A percentile compares a stretch with the other conserved stretches of the same genome.
Conservation (phyloP, 2,329 filamentous ascomycete genomes). For the Chrysoporthe austroafricana region DNA sequence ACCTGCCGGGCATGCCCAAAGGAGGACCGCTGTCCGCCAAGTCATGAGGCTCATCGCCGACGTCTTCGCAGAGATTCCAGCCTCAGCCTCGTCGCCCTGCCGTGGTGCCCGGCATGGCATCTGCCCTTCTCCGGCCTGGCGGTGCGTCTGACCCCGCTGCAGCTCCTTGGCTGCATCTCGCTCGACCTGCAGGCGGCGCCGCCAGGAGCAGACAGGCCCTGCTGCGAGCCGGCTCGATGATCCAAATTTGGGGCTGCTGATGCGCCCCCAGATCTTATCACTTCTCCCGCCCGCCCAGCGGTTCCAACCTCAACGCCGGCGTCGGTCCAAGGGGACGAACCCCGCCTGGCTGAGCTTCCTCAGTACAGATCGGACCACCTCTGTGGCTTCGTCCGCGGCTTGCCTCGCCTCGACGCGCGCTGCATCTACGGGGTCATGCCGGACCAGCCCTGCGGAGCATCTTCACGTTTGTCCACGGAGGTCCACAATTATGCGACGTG, state of each 20-base stretch:
- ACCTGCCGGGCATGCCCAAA: not conserved
- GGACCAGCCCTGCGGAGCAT: not conserved
- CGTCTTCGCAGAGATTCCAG: not conserved
- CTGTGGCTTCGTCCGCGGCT: not conserved
- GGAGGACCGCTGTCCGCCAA: not conserved
- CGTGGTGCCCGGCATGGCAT: not conserved
- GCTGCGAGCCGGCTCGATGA: constrained; percentile 8
- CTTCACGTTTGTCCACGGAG: not conserved
- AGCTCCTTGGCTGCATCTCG: constrained; percentile 20
- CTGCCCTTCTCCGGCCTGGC: not conserved
- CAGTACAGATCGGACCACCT: not conserved
- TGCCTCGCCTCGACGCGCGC: not conserved
- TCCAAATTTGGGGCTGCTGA: constrained; percentile 25
- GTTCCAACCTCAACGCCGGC: constrained; percentile 2
- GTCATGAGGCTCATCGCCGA: not conserved
- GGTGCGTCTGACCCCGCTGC: constrained; percentile 1
- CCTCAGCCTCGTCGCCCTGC: constrained; percentile 9
- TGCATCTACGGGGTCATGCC: too few relatives aligned
- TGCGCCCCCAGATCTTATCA: constrained; percentile 26
- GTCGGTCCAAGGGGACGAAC: constrained; percentile 2
- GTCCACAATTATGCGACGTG: constrained; percentile 6
- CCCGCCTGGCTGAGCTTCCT: not conserved
- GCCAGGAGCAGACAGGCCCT: not conserved
- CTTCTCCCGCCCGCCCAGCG: constrained; percentile 1
- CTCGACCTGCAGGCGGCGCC: not conserved